Conservation (phyloP, 176 grass and related monocot species). For the Canna indica region DNA sequence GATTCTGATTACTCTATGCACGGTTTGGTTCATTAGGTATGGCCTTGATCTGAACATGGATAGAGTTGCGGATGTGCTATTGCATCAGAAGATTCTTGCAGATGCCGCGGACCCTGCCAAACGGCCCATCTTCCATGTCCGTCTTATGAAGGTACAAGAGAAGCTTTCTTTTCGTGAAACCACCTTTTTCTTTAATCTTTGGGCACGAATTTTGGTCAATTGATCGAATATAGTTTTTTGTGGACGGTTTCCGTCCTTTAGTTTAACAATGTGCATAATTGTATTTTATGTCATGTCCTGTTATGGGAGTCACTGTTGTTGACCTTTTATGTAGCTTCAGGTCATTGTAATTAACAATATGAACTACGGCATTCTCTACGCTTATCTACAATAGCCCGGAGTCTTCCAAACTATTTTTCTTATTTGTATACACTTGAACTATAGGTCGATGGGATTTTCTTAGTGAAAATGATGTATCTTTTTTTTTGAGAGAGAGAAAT, state of each 20-base stretch:
- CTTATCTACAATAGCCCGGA: neutral
- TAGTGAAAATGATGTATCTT: neutral
- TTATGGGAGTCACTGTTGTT: neutral
- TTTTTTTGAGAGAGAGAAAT: too few relatives aligned
- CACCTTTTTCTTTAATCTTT: neutral
- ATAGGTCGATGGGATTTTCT: neutral
- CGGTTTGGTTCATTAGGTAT: constrained; percentile 37
- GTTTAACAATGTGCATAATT: neutral
- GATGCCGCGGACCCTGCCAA: constrained; percentile 54
- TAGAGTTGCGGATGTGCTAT: constrained; percentile 62
- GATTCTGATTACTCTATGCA: neutral
- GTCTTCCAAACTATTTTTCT: neutral
- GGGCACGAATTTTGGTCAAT: neutral
- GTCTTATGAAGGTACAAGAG: constrained; percentile 37
- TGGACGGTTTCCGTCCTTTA: neutral
- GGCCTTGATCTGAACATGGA: constrained; percentile 53
- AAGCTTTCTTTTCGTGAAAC: neutral
- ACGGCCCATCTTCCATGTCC: constrained; percentile 71
- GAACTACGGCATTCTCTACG: neutral
- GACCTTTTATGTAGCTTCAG: neutral
- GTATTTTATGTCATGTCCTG: neutral
- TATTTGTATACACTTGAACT: neutral
- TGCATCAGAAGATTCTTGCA: constrained; percentile 67
- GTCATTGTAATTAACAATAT: neutral
- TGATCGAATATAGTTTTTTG: neutral